These are phyloP conservation scores for Zopfochytrium polystomum DNA, from an alignment of 371 early-diverging fungal species.

Conservation along the genomic window DNA sequence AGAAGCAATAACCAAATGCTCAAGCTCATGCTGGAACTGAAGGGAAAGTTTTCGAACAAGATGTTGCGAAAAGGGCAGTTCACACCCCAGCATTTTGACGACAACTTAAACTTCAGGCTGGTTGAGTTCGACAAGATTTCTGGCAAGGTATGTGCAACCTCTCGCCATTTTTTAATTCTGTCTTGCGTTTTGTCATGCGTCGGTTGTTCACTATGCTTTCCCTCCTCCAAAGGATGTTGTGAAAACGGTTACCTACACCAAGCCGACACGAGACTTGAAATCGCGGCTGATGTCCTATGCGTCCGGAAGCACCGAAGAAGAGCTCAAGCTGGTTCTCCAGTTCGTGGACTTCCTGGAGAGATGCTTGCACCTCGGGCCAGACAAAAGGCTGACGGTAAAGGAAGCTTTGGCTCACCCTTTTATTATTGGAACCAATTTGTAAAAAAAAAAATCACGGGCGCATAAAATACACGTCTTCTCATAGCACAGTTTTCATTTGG, in stretches of 20 bases:
- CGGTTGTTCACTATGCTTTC: too few relatives aligned
- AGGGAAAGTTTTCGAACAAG: conserved; percentile 82
- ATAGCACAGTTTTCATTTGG: too few relatives aligned
- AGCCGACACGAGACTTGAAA: conserved; percentile 69
- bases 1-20: conserved; percentile 95
- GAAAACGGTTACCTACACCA: conserved; percentile 59
- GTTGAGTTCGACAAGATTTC: conserved; percentile 68
- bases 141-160: conserved; percentile 48
- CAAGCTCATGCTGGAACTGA: conserved; percentile 85
- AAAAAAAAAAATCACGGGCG: too few relatives aligned
- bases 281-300: conserved; percentile 56
- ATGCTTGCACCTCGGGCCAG: conserved; percentile 86
- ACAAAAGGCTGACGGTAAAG: conserved; percentile 81
- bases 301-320: conserved; percentile 20
- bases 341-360: conserved; percentile 87
- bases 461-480: too few relatives aligned
- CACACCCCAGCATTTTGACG: conserved; percentile 79
- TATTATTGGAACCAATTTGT: too few relatives aligned
- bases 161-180: too few relatives aligned
- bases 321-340: conserved; percentile 22
- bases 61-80: conserved; percentile 81
- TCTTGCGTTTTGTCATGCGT: too few relatives aligned
- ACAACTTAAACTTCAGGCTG: conserved; percentile 58
- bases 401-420: conserved; percentile 93
- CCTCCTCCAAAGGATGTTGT: conserved; percentile 69